These are phyloP conservation scores for Flueggea neowawraea DNA, from an alignment of 441 rosid species.

Conservation along the genomic window DNA sequence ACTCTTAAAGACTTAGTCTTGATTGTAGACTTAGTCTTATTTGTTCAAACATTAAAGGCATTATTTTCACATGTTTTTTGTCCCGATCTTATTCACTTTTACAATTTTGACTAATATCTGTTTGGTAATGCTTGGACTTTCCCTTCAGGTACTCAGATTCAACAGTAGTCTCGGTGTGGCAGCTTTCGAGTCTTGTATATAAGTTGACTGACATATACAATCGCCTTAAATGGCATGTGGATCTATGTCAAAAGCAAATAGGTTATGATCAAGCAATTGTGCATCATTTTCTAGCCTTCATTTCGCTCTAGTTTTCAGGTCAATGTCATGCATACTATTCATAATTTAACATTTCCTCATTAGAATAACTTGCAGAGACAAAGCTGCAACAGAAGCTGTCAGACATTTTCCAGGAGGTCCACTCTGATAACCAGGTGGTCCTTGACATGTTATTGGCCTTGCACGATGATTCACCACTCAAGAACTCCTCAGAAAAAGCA, in stretches of 20 bases:
- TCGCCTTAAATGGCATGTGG: constrained; percentile 49
- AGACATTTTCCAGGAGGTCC: constrained; percentile 34
- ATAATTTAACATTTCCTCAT: neutral
- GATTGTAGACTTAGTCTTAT: no score
- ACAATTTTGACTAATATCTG: neutral
- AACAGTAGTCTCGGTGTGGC: constrained; percentile 50
- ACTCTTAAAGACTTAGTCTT: no score
- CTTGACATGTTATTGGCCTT: constrained; percentile 49
- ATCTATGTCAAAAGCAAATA: constrained; percentile 49
- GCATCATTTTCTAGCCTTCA: neutral
- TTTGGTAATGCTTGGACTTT: neutral
- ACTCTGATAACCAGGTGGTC: constrained; percentile 62
- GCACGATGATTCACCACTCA: constrained; percentile 56
- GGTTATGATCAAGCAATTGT: constrained; percentile 33
- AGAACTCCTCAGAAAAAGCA: constrained; percentile 42
- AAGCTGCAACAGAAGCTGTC: constrained; percentile 52
- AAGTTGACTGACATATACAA: constrained; percentile 39
- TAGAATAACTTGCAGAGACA: constrained; percentile 36
- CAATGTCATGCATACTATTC: neutral
- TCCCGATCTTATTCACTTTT: no score
- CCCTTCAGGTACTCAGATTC: constrained; percentile 42
- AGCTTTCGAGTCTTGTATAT: constrained; percentile 54
- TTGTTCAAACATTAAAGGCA: no score
- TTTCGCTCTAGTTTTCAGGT: neutral
- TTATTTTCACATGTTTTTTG: no score